Base-by-base conservation (phyloP, 768 basidiomycete genomes). In the Epithele typhae region DNA sequence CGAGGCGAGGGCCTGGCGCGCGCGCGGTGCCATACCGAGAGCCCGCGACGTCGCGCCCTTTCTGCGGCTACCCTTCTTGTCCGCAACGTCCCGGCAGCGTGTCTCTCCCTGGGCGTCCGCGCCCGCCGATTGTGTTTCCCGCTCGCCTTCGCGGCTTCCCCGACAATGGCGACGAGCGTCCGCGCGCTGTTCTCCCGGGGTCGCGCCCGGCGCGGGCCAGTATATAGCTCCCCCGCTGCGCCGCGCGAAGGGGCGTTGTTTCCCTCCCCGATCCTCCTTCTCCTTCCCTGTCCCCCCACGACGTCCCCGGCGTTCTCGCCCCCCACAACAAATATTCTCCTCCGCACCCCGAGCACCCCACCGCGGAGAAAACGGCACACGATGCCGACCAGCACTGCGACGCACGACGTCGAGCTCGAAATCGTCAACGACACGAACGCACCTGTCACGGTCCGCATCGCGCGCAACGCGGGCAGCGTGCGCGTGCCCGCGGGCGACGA, bases 371-470 rank as follows among this genome's bases (percentile, higher is more conserved):
- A n/a, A n/a, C n/a, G n/a, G n/a, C n/a, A n/a, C n/a, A n/a, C n/a
- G n/a, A 30, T 30, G 27, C 27, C 27, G 8, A 30, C 27, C 27
- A 30, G 27, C 27, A 30, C 27, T 7, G 27, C 27, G 27, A 30
- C 27, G 14, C 27, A 30, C 27, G 27, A 30, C 14, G 27, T 30
- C 14, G 8, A 41, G 8, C 67, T 79, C 56, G 75, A 77, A 49
- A 60, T 80, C 51, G 57, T 60, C 30, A 81, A 80, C 64, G 71
- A 79, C 58, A 74, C 71, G 12, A 27, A 58, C 11, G 62, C 65
- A 40, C 49, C 68, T 21, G 66, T 64, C 8, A 72, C 66, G 11
- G 51, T 79, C 46, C 73, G 72, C 51, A 61, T 70, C 24, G 60
- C 62, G 42, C 57, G 43, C 49, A 44, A 45, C 43, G 49, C 53